Base-by-base conservation (phyloP, 2,329 filamentous ascomycete species). In the Neocatenulostroma microsporum region DNA sequence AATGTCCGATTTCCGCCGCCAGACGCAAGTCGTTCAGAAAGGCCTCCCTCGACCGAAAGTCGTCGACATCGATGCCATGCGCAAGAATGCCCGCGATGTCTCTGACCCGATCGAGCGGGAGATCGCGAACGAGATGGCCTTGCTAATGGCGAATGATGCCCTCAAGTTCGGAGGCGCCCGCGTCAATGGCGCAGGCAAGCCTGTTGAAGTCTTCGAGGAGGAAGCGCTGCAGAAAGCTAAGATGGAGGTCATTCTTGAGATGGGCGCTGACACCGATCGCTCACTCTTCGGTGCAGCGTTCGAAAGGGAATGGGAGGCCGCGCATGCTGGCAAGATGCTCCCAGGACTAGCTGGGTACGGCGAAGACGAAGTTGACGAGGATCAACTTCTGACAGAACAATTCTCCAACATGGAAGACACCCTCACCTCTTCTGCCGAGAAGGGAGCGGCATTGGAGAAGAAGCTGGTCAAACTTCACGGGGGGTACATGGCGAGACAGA, bases 1-100 rank as follows among this genome's bases (percentile, higher is more conserved):
- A 57, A 58, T 72, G 53, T 63, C 73, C 10, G 88, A 96, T 50
- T 83, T 86, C 54, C 80, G 77, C 58, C 74, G 88, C 34, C 80
- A 91, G 51, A 93, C 84, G 1, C 87, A 94, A 55, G 88, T 94
- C n/a, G 79, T 95, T 61, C 89, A 96, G 62, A 79, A 74, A 49
- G 76, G 75, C 3, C 68, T 98, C 10, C 91, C 91, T 6, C 75
- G 89, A 29, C 87, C 91, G 2, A 70, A 72, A 2, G 63, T 72
- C 2, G 69, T 96, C 11, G 81, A 96, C 57, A 62, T 91, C 15
- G 68, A 79, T 34, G 69, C 70, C 1, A 64, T 96, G 47, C 57
- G 87, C 34, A 73, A 77, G 45, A 70, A 69, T 21, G 82, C 82
- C 0, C 70, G 74, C 2, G 61, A 70, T 10, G 63, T 81, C 4